Percentiles rank a stretch among this genome's conserved stretches.
These are phyloP conservation scores for Isoetes engelmannii DNA, from an alignment of 83 land plant species.

Conservation along the genomic window DNA sequence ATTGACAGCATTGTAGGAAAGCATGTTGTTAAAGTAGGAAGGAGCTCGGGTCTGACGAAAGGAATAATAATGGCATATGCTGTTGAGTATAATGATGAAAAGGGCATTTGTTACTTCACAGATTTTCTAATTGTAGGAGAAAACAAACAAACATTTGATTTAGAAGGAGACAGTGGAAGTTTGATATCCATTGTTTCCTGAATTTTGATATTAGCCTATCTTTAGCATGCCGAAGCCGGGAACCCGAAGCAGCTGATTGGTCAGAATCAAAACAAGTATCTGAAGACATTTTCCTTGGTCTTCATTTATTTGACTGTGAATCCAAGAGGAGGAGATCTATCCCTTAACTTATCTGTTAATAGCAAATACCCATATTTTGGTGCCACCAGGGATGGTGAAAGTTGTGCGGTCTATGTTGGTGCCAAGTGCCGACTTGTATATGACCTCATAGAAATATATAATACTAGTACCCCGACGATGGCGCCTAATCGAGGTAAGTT, in stretches of 20 bases:
- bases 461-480: too few relatives aligned
- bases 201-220: slow-evolving; percentile 1
- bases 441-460: too few relatives aligned
- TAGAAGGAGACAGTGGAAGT: slow-evolving; percentile 91
- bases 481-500: too few relatives aligned
- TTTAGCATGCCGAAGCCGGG: neutral
- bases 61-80: slow-evolving; percentile 85
- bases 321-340: slow-evolving; percentile 9
- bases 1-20: slow-evolving; percentile 65
- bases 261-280: neutral
- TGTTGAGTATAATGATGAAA: slow-evolving; percentile 85
- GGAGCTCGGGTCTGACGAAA: slow-evolving; percentile 81
- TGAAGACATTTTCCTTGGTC: slow-evolving; percentile 10
- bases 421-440: too few relatives aligned
- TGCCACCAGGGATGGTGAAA: too few relatives aligned
- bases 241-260: neutral
- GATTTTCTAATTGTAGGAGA: slow-evolving; percentile 89
- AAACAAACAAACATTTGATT: slow-evolving; percentile 77
- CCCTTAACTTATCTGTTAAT: too few relatives aligned
- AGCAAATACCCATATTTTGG: too few relatives aligned
- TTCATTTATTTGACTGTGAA: slow-evolving; percentile 7
- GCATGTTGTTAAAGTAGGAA: slow-evolving; percentile 73
- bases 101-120: slow-evolving; percentile 79
- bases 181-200: slow-evolving; percentile 50
- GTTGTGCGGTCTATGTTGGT: too few relatives aligned